Evolutionary conservation across 1,284 basidiomycete species (phyloP), one percentile per base, ranked within the genome.

Genomic region (Porodaedalea pini): DNA sequence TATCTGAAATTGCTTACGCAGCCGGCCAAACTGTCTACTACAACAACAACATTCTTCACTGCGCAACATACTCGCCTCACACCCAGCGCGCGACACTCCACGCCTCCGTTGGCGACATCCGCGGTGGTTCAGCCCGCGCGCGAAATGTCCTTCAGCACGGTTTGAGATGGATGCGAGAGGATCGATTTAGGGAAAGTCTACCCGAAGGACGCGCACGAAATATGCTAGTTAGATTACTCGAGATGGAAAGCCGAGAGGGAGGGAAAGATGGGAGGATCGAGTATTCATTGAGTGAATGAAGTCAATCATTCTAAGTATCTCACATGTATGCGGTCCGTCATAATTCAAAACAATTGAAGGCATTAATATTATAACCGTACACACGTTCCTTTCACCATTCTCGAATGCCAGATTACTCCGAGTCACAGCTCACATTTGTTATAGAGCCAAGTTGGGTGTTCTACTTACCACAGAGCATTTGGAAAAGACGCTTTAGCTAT

Each of bases 101-200:
- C 64, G 90, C 81, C 0, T 83, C 76, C 54, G 85, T 89, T 69
- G 90, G 90, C 1, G 81, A 83, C 60, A 73, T 75, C 0, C 75
- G 78, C 2, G 87, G 86, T 0, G 87, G 88, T 4, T 74, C 78
- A 2, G 71, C 74, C 2, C 80, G 90, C 1, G 88, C 88, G 4
- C 73, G 88, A 36, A 91, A 91, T 65, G 76, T 92, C 15, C 78
- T 92, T n/a, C 88, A 93, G 71, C 91, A 92, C 66, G 86, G 82
- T 4, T 68, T 92, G 50, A 67, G 72, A 27, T 93, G 88, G 88
- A 88, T 90, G 84, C 80, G 80, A 51, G 80, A 80, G 34, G 71
- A 75, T 0, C 50, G 61, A 6, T 92, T 92, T 68, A 69, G 72
- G 25, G 67, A 76, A 13, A 75, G 71, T 3, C 68, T 92, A 45